A percentile compares a stretch with the other conserved stretches of the same genome.
These are phyloP conservation scores for Cornus controversa DNA, from an alignment of 148 eudicot genomes.

Conservation along the genomic window DNA sequence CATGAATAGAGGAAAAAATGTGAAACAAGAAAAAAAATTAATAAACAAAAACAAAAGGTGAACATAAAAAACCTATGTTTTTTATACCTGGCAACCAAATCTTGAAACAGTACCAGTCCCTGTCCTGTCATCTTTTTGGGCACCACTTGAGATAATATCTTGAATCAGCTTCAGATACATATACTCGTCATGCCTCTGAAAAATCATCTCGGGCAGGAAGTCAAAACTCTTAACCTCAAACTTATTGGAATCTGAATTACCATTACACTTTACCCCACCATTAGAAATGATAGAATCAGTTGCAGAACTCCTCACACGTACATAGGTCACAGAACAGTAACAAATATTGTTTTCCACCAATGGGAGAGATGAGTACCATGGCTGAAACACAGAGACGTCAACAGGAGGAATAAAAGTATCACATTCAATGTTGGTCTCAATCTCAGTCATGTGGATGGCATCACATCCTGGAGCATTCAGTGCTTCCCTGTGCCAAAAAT, in stretches of 20 bases:
- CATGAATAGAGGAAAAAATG: not conserved
- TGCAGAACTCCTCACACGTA: constrained; percentile 39
- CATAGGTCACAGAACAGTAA: constrained; percentile 47
- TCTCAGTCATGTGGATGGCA: constrained; percentile 57
- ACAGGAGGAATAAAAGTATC: constrained; percentile 55
- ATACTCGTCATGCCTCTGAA: constrained; percentile 50
- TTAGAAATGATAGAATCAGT: constrained; percentile 23
- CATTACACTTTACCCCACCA: constrained; percentile 3
- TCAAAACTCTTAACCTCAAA: constrained; percentile 47
- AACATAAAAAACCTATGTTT: not conserved
- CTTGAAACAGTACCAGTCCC: constrained; percentile 57
- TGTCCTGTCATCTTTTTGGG: constrained; percentile 55
- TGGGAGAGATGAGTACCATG: constrained; percentile 54
- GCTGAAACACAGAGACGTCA: constrained; percentile 46
- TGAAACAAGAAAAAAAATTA: not conserved
- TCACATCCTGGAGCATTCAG: constrained; percentile 54
- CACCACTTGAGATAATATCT: constrained; percentile 47
- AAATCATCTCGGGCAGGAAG: constrained; percentile 45
- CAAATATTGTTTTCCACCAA: constrained; percentile 37
- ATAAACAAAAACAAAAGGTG: not conserved
- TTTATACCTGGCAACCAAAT: constrained; percentile 63
- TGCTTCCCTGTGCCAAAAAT: constrained; percentile 36
- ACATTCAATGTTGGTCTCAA: constrained; percentile 48
- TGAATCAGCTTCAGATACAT: constrained; percentile 43
- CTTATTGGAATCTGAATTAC: constrained; percentile 24